Conservation (phyloP, 148 eudicot species). For the Vaccinium darrowii region DNA sequence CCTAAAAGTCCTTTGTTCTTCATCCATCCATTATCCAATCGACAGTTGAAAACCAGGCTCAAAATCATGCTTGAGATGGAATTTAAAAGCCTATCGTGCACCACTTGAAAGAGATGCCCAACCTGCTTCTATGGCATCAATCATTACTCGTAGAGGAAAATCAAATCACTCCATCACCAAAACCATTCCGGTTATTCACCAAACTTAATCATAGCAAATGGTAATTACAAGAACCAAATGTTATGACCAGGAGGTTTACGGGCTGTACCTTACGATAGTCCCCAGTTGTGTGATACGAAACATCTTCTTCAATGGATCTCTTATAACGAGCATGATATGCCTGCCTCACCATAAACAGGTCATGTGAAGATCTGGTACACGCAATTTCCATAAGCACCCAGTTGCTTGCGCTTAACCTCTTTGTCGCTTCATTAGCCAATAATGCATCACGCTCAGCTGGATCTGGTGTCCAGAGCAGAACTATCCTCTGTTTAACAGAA, state of each 20-base stretch:
- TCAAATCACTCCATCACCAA: neutral
- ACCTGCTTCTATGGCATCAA: neutral
- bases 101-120: neutral
- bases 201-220: neutral
- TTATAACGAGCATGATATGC: slow-evolving; percentile 67
- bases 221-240: neutral
- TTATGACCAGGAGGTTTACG: neutral
- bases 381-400: slow-evolving; percentile 81
- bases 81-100: neutral
- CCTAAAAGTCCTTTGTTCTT: neutral
- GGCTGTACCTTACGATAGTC: slow-evolving; percentile 74
- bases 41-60: neutral
- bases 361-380: slow-evolving; percentile 64
- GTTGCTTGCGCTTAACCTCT: slow-evolving; percentile 63
- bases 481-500: slow-evolving; percentile 40
- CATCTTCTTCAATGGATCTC: slow-evolving; percentile 88
- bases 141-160: neutral
- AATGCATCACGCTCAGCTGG: slow-evolving; percentile 80
- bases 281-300: slow-evolving; percentile 69
- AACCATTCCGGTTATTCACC: neutral
- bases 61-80: slow-evolving; percentile 7
- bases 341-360: slow-evolving; percentile 57
- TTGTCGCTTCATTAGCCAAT: slow-evolving; percentile 83
- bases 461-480: slow-evolving; percentile 65
- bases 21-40: neutral